Base-by-base conservation (phyloP, 768 basidiomycete species). In the Agaricus bisporus region DNA sequence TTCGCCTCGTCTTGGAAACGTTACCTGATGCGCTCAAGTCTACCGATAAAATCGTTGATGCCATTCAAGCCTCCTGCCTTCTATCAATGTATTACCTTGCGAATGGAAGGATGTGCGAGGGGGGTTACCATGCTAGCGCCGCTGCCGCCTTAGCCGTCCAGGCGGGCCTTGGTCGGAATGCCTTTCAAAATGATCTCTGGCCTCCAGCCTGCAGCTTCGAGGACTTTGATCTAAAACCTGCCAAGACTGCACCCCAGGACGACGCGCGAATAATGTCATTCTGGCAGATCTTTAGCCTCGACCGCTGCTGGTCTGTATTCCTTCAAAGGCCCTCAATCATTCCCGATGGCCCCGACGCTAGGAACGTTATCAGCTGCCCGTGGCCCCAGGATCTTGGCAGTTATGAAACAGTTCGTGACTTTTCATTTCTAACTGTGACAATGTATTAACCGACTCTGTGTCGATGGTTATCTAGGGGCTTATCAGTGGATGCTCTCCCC, bases 241-340 rank as follows among this genome's bases (percentile, higher is more conserved):
- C 79, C 1, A 80, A 80, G 63, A 78, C 78, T 58, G 70, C 76
- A 38, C 65, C 83, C 45, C 80, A 82, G 58, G 82, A 84, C 42
- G 85, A 83, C 44, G 86, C 90, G 63, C 75, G 86, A 39, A 82
- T 89, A 52, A 66, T 83, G 37, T 77, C 88, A 0, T 92, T 92
- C 60, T 92, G 89, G 89, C 86, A 90, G 63, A 86, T 88, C 10
- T 92, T 83, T 67, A 80, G 81, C 60, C 72, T 91, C 58, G 89
- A 92, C 66, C 80, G 84, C 28, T 88, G 86, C 62, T 90, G 88
- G 86, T 88, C 88, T 18, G 82, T 85, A 5, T 78, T 82, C 9
- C 75, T 90, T 5, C 83, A 81, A 28, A 83, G 84, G 56, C 86
- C 87, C 4, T 70, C 74, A 9, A 72, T 82, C 39, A 80, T 91